Evolutionary conservation across 768 basidiomycete genomes (phyloP).

Genomic region (Pulveroboletus sp.): DNA sequence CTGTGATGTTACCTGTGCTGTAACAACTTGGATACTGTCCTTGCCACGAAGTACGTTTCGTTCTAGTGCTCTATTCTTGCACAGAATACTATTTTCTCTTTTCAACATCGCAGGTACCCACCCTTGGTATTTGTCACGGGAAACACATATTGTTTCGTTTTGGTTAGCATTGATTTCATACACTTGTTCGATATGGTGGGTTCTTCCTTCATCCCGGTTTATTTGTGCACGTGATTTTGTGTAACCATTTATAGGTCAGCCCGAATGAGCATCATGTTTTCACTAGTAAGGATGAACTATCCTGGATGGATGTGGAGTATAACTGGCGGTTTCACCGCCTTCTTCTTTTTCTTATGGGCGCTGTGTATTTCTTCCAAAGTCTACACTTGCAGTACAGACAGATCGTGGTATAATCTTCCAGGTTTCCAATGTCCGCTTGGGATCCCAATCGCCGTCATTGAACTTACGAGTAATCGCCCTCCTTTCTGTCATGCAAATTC

Average conservation of each 20-base stretch:
- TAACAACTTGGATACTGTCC: constrained; percentile 8
- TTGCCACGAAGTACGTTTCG: constrained; percentile 4
- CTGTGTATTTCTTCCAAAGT: constrained; percentile 3
- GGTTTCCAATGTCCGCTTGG: constrained; percentile 1
- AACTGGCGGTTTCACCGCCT: background rate
- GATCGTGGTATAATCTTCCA: constrained; percentile 7
- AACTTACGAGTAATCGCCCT: constrained; percentile 4
- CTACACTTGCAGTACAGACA: constrained; percentile 11
- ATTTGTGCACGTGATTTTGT: background rate
- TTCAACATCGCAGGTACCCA: background rate
- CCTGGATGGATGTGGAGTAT: constrained; percentile 1
- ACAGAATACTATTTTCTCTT: background rate
- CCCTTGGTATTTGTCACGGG: background rate
- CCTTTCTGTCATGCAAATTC: background rate
- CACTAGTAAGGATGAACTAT: constrained; percentile 7
- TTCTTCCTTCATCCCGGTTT: background rate
- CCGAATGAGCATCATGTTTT: constrained; percentile 18
- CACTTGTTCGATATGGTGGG: constrained; percentile 8
- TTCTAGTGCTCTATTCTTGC: too few species aligned
- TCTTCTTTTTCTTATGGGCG: constrained; percentile 11
- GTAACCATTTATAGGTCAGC: constrained; percentile 3
- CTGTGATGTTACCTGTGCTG: constrained; percentile 1
- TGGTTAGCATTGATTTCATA: constrained; percentile 7
- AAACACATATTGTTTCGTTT: background rate
- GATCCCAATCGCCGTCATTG: background rate